Evolutionary conservation across 768 basidiomycete species (phyloP), one percentile per base, ranked within the genome.

Genomic region (Butyriboletus loyo): DNA sequence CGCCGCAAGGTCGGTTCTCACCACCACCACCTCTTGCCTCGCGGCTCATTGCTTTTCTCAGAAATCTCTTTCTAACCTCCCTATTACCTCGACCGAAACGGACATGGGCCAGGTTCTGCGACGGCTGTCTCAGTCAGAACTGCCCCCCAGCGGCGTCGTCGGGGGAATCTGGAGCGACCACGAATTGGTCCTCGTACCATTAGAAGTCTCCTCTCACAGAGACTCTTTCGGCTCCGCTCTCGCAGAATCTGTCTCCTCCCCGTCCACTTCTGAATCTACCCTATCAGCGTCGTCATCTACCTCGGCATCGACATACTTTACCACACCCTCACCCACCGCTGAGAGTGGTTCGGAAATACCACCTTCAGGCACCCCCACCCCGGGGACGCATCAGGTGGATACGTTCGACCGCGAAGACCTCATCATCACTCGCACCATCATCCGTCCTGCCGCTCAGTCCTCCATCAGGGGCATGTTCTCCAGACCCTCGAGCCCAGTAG

Each of bases 371-470:
- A 41, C 54, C 14, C 48, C 59, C 15, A 35, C 60, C 4, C 50
- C 52, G 8, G 49, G 32, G 15, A 50, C 60, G 25, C 58, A 35
- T 39, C 66, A 58, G 30, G 60, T 64, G 6, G 66, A 67, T 25
- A 65, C 60, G 2, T 58, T 52, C 43, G 64, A 65, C 53, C 61
- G 64, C 14, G 72, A 73, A 7, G 65, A 69, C 52, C 62, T 64
- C 55, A 56, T 61, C 40, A 61, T 72, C 31, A 70, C 70, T 34
- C 73, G 73, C 50, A 74, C 70, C 41, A 68, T 71, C 61, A 66
- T 76, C 48, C 71, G 69, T n/a, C 73, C 72, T 6, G 30, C 54
- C 14, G 50, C 70, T 2, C 66, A 60, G 39, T 55, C 69, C 11
- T 40, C 68, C 17, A 37, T 62, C 37, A 45, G 56, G 35, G 49